phyloP scores from a whole-genome alignment of 2,329 filamentous ascomycete genomes.

The Neonectria ditissima region DNA sequence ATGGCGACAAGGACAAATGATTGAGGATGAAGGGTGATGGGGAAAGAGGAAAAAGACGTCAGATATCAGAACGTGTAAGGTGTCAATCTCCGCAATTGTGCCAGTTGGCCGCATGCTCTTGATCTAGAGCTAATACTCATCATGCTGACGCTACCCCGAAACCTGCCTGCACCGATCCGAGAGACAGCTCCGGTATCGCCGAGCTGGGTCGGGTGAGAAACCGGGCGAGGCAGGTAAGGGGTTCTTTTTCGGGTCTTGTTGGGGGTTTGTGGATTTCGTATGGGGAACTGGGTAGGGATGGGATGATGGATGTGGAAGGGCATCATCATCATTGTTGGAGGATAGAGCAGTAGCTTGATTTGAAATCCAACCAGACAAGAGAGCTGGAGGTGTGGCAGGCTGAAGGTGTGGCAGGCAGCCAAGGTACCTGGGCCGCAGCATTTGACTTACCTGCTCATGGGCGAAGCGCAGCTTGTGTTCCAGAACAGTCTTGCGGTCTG shows the following conservation, averaged over 20 bases:
- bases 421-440: neutral
- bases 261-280: conserved; percentile 22
- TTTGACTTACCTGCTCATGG: conserved; percentile 72
- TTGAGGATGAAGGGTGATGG: conserved; percentile 22
- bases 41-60: conserved; percentile 26
- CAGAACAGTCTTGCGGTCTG: conserved; percentile 72
- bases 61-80: conserved; percentile 57
- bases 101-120: conserved; percentile 70
- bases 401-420: conserved; percentile 18
- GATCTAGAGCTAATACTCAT: conserved; percentile 85
- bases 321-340: neutral
- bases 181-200: conserved; percentile 42
- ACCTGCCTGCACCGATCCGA: conserved; percentile 20
- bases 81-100: conserved; percentile 70
- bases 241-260: conserved; percentile 8
- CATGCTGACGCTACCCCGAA: conserved; percentile 46
- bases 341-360: conserved; percentile 20
- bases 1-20: neutral
- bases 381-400: neutral
- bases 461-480: conserved; percentile 76
- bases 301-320: conserved; percentile 5
- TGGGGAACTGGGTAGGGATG: conserved; percentile 14
- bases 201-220: conserved; percentile 28
- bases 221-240: conserved; percentile 18
- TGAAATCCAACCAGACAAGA: conserved; percentile 31